Conservation (phyloP, 2,329 filamentous ascomycete genomes). For the Pyrenophora tritici-repentis region DNA sequence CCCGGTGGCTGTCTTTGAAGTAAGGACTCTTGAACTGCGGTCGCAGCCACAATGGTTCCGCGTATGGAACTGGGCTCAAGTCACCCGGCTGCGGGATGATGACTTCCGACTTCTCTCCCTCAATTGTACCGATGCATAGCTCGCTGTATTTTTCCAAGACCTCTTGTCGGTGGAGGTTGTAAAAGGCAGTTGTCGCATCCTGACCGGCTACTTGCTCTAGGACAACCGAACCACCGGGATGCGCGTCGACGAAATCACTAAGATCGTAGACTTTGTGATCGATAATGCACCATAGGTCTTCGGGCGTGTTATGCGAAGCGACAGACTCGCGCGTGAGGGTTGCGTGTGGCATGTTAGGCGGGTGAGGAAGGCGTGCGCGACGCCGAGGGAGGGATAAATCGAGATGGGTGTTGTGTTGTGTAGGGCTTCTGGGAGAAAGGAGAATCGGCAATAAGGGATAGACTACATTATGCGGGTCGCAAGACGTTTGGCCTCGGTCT, state of each 20-base stretch:
- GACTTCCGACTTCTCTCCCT: conserved; percentile 75
- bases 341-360: conserved; percentile 37
- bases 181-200: conserved; percentile 82
- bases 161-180: conserved; percentile 90
- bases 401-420: neutral
- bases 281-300: conserved; percentile 81
- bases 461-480: conserved; percentile 16
- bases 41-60: conserved; percentile 81
- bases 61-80: conserved; percentile 78
- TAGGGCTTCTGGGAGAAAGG: conserved; percentile 1
- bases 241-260: conserved; percentile 81
- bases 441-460: neutral
- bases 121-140: conserved; percentile 75
- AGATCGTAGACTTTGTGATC: conserved; percentile 88
- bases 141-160: conserved; percentile 79
- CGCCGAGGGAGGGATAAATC: neutral
- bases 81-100: conserved; percentile 72
- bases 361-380: neutral
- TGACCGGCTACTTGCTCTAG: conserved; percentile 79
- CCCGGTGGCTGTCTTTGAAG: conserved; percentile 74
- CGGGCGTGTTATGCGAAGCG: conserved; percentile 74
- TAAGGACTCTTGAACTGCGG: conserved; percentile 79
- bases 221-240: conserved; percentile 81
- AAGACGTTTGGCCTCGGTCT: conserved; percentile 24
- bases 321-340: conserved; percentile 64